These are phyloP conservation scores for Pyrenophora tritici-repentis DNA, from an alignment of 2,329 filamentous ascomycete species.

Conservation along the genomic window DNA sequence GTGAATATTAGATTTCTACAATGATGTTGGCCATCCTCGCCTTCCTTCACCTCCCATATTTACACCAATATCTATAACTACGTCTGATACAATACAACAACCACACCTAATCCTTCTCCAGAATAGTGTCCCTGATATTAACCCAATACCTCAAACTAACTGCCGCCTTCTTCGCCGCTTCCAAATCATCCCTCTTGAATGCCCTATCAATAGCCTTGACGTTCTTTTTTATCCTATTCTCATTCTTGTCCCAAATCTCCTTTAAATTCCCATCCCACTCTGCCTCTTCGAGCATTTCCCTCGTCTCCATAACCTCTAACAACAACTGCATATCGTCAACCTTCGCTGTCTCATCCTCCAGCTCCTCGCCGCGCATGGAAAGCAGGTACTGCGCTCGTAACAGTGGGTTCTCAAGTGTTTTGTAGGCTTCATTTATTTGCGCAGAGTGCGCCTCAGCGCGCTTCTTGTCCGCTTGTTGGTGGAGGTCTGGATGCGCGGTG, in stretches of 20 bases:
- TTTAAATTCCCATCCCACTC: constrained; percentile 66
- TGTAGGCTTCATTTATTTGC: constrained; percentile 89
- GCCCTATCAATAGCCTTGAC: constrained; percentile 66
- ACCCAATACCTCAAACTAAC: constrained; percentile 87
- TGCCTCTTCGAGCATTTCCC: constrained; percentile 63
- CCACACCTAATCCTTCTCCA: constrained; percentile 49
- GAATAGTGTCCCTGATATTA: constrained; percentile 79
- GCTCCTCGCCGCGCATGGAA: constrained; percentile 71
- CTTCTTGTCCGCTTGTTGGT: constrained; percentile 55
- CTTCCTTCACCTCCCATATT: no score
- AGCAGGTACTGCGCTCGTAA: constrained; percentile 88
- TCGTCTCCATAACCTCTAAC: constrained; percentile 77
- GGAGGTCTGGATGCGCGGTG: constrained; percentile 73
- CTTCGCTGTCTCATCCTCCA: constrained; percentile 75
- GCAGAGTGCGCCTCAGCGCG: constrained; percentile 78
- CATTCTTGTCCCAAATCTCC: constrained; percentile 67
- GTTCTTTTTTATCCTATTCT: constrained; percentile 66
- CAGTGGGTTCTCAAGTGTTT: constrained; percentile 78
- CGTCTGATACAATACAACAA: no score
- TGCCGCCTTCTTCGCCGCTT: constrained; percentile 70
- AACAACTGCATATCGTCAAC: constrained; percentile 73
- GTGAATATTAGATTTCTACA: no score
- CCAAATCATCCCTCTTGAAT: constrained; percentile 69
- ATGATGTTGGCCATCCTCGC: no score
- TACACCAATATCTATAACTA: no score